These are phyloP conservation scores for Camellia japonica DNA, from an alignment of 148 eudicot species.

Conservation along the genomic window DNA sequence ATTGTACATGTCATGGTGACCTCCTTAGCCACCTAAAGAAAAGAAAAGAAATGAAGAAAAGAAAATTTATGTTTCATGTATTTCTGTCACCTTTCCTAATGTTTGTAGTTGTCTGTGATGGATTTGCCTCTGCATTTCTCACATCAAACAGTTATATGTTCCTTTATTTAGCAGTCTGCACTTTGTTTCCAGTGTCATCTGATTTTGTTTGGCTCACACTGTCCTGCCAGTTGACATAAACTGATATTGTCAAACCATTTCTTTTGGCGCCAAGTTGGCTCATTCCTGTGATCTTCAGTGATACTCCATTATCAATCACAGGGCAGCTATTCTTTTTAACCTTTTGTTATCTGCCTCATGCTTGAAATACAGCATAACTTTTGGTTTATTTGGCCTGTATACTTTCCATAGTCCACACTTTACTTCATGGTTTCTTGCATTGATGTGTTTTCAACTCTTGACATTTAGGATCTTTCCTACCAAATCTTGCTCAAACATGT, in stretches of 20 bases:
- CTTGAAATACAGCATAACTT: background rate
- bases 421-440: background rate
- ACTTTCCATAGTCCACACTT: background rate
- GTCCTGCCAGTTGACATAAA: no score
- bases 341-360: background rate
- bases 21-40: background rate
- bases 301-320: background rate
- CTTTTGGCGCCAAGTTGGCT: background rate
- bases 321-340: background rate
- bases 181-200: no score
- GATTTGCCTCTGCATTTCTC: background rate
- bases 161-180: no score
- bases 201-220: no score
- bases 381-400: background rate
- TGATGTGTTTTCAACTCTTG: background rate
- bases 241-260: background rate
- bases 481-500: background rate
- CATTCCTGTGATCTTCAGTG: background rate
- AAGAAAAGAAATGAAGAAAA: background rate
- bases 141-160: no score
- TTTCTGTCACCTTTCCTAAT: background rate
- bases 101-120: background rate
- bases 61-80: background rate
- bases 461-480: background rate
- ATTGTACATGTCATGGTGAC: background rate